Conservation (phyloP, 306 rosid species). For the Rubus parviflorus region DNA sequence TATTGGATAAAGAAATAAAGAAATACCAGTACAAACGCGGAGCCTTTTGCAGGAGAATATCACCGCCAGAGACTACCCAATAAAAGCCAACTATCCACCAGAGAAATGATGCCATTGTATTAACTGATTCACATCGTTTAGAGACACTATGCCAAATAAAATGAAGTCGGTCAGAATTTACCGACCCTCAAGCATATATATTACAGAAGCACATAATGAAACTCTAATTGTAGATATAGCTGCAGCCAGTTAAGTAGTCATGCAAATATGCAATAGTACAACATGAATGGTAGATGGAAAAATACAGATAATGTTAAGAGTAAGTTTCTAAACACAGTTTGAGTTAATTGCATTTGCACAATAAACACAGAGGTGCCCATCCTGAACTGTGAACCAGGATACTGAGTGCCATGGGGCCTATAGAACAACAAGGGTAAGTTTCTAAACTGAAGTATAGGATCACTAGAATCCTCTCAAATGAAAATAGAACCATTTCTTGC, state of each 20-base stretch:
- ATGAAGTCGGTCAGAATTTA: constrained; percentile 38
- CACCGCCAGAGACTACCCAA: constrained; percentile 93
- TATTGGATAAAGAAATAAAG: constrained; percentile 30
- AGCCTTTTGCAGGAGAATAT: constrained; percentile 64
- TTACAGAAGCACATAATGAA: constrained; percentile 24
- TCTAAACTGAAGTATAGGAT: background rate
- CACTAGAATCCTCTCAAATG: background rate
- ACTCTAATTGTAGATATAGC: background rate
- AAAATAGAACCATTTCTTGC: background rate
- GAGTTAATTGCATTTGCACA: background rate
- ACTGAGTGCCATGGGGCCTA: background rate
- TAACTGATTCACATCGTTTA: constrained; percentile 76
- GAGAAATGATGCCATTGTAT: constrained; percentile 77
- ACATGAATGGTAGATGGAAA: background rate
- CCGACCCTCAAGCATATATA: constrained; percentile 9
- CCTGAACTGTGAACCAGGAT: constrained; percentile 4
- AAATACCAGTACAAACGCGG: constrained; percentile 87
- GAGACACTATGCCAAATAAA: constrained; percentile 43
- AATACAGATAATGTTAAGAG: too few relatives aligned
- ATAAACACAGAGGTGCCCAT: background rate
- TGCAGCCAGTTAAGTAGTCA: background rate
- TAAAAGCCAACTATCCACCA: constrained; percentile 98
- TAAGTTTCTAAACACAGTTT: background rate
- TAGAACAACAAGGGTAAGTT: background rate
- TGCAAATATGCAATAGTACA: constrained; percentile 1